Evolutionary conservation across 2,329 filamentous ascomycete species (phyloP), one percentile per base, ranked within the genome.

Genomic region (Penicillium sp.): DNA sequence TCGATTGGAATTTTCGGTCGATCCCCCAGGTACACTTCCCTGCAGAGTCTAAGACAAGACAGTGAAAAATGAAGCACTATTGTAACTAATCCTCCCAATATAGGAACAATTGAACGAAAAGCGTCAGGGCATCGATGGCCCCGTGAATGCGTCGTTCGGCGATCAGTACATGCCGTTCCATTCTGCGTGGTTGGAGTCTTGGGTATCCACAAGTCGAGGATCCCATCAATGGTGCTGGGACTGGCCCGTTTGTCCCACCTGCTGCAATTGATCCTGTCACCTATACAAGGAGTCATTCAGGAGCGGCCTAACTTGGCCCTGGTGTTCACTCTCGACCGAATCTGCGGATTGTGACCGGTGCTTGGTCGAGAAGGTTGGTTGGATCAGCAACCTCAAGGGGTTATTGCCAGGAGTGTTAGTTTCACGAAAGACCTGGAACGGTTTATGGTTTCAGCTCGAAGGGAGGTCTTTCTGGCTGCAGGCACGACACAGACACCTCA

Each of bases 301-400:
- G 52, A 5, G 61, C 57, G 20, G 59, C 60, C 3, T 67, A 66
- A 52, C 56, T 61, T 10, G 60, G 56, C 42, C 49, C 67, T 2
- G 73, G 77, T 5, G 73, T 75, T 49, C 69, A 72, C 28, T 55
- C 64, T 5, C 72, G 81, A 20, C 61, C 74, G 1, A 85, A 85
- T 59, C 69, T 85, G 5, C 70, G 75, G 12, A 69, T 84, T 2
- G 66, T 84, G 6, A 81, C 79, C 1, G 76, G 82, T 39, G 79
- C 81, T 62, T 78, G 41, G 80, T 83, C 20, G 63, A 79, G 55
- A 71, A 80, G 63, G 69, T 88, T 63, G 60, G 51, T 70, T 83
- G 38, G 71, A 81, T 31, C 57, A 70, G 39, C 65, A 69, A 25
- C 67, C 67, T 22, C 63, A 61, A 14, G 41, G 50, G 17, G 48